These are phyloP conservation scores for Fusarium lyarnte DNA, from an alignment of 2,329 filamentous ascomycete species.

Conservation along the genomic window DNA sequence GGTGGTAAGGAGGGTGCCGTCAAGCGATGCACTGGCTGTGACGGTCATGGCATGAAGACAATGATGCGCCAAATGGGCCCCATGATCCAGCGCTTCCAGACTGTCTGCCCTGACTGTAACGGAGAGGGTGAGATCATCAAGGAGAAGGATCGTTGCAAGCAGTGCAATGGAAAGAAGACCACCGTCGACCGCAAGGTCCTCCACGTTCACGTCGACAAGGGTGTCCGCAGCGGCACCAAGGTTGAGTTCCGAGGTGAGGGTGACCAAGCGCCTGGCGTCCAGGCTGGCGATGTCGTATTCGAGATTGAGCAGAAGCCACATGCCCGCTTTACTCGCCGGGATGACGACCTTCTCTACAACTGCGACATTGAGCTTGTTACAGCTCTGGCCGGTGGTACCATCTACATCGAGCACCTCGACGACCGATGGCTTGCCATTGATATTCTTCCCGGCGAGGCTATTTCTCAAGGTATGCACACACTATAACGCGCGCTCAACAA, in stretches of 20 bases:
- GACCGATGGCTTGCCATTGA: conserved; percentile 96
- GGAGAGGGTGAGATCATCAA: conserved; percentile 97
- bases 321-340: conserved; percentile 90
- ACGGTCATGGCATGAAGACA: conserved; percentile 97
- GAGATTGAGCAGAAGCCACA: conserved; percentile 99
- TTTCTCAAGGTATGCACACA: conserved; percentile 79
- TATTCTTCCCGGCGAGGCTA: conserved; percentile 93
- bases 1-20: conserved; percentile 99
- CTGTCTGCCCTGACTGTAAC: conserved; percentile 96
- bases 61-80: conserved; percentile 99
- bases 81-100: conserved; percentile 99
- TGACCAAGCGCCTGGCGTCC: conserved; percentile 91
- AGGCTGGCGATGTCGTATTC: conserved; percentile 96
- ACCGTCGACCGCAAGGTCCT: conserved; percentile 97
- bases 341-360: conserved; percentile 94
- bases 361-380: conserved; percentile 96
- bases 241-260: conserved; percentile 97
- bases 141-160: conserved; percentile 98
- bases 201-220: conserved; percentile 96
- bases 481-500: background rate
- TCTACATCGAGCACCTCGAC: conserved; percentile 96
- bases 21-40: conserved; percentile 89
- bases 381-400: conserved; percentile 87
- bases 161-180: conserved; percentile 97
- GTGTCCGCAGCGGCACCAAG: conserved; percentile 93